A percentile compares a stretch with the other conserved stretches of the same genome.
Evolutionary conservation across 2,329 filamentous ascomycete genomes (phyloP).

Genomic region (Pyrenochaeta sp.): DNA sequence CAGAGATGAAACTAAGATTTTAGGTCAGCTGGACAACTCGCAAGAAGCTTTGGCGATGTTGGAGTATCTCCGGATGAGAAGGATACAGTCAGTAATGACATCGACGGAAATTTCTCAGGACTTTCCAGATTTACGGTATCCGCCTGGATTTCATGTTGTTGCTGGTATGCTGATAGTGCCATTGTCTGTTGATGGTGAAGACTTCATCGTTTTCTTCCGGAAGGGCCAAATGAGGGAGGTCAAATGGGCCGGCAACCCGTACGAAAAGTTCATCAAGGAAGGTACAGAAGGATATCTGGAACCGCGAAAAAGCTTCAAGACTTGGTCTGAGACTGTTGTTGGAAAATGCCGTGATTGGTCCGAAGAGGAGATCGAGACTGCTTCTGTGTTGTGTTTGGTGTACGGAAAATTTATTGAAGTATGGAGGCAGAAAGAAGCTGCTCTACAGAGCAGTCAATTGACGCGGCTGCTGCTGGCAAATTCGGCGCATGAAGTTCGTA

Average conservation of each 20-base stretch:
- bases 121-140: conserved; percentile 82
- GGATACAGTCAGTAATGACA: conserved; percentile 76
- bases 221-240: conserved; percentile 77
- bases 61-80: conserved; percentile 82
- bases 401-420: conserved; percentile 93
- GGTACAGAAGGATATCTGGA: conserved; percentile 79
- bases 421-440: conserved; percentile 89
- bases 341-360: conserved; percentile 89
- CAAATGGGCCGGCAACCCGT: conserved; percentile 87
- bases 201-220: conserved; percentile 94
- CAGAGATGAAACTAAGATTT: conserved; percentile 84
- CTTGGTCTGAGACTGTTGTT: conserved; percentile 81
- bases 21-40: conserved; percentile 76
- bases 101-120: conserved; percentile 79
- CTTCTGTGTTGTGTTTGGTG: conserved; percentile 84
- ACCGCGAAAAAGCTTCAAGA: conserved; percentile 80
- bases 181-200: conserved; percentile 74
- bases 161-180: conserved; percentile 85
- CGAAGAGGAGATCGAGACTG: conserved; percentile 88
- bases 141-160: conserved; percentile 79
- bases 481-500: conserved; percentile 90
- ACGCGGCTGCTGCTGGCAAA: conserved; percentile 83
- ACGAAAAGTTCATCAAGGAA: conserved; percentile 77
- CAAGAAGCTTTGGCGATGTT: conserved; percentile 86
- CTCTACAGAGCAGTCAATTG: conserved; percentile 81